Evolutionary conservation across 345 rosid genomes (phyloP), one percentile per base, ranked within the genome.

Genomic region (Citrus trifoliata): DNA sequence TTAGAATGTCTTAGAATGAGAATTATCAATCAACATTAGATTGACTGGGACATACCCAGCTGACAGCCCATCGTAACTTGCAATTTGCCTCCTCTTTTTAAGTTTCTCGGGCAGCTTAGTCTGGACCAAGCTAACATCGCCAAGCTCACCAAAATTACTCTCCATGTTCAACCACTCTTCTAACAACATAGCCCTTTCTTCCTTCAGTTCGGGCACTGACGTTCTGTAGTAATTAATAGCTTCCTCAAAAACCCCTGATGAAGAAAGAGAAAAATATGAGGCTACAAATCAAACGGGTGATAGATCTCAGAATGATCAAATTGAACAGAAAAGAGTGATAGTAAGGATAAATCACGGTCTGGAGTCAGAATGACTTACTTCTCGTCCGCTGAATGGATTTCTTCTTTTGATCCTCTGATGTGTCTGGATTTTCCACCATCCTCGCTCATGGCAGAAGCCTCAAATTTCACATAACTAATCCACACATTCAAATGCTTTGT

Each of bases 401-500:
- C 76, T 76, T 80, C 78, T 80, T 90, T 77, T 59, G 83, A 55
- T 85, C 80, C 60, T 86, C 87, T 66, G 73, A 28, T 74, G 76
- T 25, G 10, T 82, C 83, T 68, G 81, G 35, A 80, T 35, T 61
- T 61, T 53, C 9, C 80, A 48, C 46, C 81, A 67, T 79, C 86
- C 76, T 87, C 83, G 65, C 85, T 91, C 33, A 76, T 69, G 51
- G 88, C 84, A 83, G 96, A 84, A n/a, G 90, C 95, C 87, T 95
- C 98, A 80, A 92, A 95, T 82, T 93, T 92, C 0, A 90, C 96
- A 87, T 85, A 95, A 80, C 98, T 95, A 22, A 92, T 85, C 99
- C 99, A 95, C 19, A 92, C 98, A 84, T 93, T 95, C 82, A 92
- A 80, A 76, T 95, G 97, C 82, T 92, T 92, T 10, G 98, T 95